Evolutionary conservation across 352 stramenopile species (phyloP), one percentile per base, ranked within the genome.

Genomic region (Globisporangium abappressorium): DNA sequence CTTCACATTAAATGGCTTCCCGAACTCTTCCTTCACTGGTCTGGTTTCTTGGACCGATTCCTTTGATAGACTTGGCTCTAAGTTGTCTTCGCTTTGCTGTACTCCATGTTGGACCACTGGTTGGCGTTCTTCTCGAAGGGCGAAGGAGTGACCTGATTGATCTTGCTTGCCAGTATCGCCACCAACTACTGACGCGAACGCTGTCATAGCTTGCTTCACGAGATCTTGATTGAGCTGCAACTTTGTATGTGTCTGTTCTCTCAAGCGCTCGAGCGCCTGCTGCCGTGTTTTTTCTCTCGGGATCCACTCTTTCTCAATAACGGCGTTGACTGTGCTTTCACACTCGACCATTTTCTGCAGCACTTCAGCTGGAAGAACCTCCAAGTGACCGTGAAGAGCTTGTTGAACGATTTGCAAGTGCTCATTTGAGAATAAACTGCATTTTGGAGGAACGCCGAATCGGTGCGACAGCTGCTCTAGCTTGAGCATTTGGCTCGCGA

Each of bases 271-370:
- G 38, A 90, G 57, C 22, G 80, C 78, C 34, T 85, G 49, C 30
- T 81, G 76, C 0, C 80, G 73, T 22, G 73, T 74, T 51, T 78
- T 80, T 65, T 93, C 81, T 69, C 81, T 73, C 14, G 81, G 80
- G 12, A 80, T 64, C 84, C 84, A 93, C 62, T 91, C 72, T 9
- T 68, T 78, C 54, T 76, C 72, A 46, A 93, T 90, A 24, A 82
- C 36, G 5, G 34, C 14, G 38, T 85, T 90, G 11, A 82, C 80
- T 5, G 43, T 24, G 30, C 75, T 76, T 63, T 93, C 84, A 28
- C 77, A 78, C 0, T 78, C 67, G 26, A 90, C 61, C 81, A 93
- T 93, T 28, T 69, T 75, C 53, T 80, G 67, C 47, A 91, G 77
- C 0, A 91, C 80, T 1, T 84, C 72, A 0, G 77, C 69, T 9